Conservation (phyloP, 495 filamentous ascomycete genomes). For the Penicillium cataractarum region DNA sequence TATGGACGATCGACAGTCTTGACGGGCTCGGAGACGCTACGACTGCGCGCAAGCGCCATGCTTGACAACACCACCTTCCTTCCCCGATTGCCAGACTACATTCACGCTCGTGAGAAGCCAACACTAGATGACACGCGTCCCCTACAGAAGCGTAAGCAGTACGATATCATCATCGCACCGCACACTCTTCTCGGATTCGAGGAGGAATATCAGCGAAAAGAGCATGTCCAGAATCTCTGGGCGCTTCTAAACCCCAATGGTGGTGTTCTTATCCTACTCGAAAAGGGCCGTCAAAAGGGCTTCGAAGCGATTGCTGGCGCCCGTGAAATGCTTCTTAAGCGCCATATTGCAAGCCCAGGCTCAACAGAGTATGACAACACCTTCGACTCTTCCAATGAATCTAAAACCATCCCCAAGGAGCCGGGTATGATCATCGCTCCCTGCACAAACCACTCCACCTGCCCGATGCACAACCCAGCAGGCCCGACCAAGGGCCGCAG, state of each 20-base stretch:
- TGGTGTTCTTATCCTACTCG: conserved; percentile 83
- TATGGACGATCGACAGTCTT: conserved; percentile 65
- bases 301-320: conserved; percentile 91
- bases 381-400: conserved; percentile 39
- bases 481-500: conserved; percentile 72
- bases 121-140: conserved; percentile 48
- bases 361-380: conserved; percentile 49
- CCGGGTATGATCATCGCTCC: conserved; percentile 92
- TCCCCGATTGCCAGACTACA: conserved; percentile 87
- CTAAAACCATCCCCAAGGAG: conserved; percentile 59
- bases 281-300: conserved; percentile 88
- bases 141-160: conserved; percentile 69
- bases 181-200: conserved; percentile 75
- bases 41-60: conserved; percentile 73
- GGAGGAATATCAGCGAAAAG: conserved; percentile 74
- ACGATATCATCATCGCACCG: conserved; percentile 87
- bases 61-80: conserved; percentile 91
- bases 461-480: conserved; percentile 80
- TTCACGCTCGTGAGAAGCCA: conserved; percentile 59
- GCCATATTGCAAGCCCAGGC: conserved; percentile 70
- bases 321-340: conserved; percentile 73
- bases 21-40: conserved; percentile 64
- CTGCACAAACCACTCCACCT: conserved; percentile 87
- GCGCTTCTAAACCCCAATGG: conserved; percentile 79
- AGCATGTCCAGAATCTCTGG: conserved; percentile 85